Evolutionary conservation across 441 rosid species (phyloP).

Genomic region (Manihot esculenta): DNA sequence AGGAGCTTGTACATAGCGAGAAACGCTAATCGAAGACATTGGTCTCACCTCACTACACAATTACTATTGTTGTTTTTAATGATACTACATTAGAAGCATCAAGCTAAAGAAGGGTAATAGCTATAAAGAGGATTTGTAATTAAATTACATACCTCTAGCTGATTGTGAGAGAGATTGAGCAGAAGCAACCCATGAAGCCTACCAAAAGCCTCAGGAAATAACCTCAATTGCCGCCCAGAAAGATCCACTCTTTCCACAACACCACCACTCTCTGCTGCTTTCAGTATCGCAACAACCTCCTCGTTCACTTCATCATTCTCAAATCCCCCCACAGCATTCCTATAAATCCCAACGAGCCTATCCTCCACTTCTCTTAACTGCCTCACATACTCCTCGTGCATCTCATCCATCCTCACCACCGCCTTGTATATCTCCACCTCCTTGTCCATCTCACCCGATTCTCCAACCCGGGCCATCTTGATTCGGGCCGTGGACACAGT

Average conservation of each 20-base stretch:
- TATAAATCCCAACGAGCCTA: conserved; percentile 38
- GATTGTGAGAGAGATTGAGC: conserved; percentile 53
- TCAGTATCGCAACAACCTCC: conserved; percentile 41
- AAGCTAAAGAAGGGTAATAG: not conserved
- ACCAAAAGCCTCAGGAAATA: conserved; percentile 56
- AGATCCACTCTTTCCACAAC: conserved; percentile 49
- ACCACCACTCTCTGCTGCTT: conserved; percentile 35
- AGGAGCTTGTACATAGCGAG: not conserved
- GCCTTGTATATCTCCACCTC: conserved; percentile 38
- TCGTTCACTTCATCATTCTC: conserved; percentile 33
- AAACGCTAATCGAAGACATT: not conserved
- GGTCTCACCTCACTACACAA: not conserved
- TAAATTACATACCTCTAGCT: conserved; percentile 41
- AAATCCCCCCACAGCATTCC: conserved; percentile 22
- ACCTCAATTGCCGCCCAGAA: conserved; percentile 43
- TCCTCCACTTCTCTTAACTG: conserved; percentile 46
- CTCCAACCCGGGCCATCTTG: conserved; percentile 37
- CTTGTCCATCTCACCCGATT: conserved; percentile 23
- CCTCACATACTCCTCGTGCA: conserved; percentile 43
- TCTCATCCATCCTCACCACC: conserved; percentile 42
- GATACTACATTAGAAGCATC: not conserved
- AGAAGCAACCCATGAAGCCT: conserved; percentile 42
- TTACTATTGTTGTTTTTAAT: not conserved
- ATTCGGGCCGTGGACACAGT: conserved; percentile 37
- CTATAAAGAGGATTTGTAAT: not conserved